phyloP scores from a whole-genome alignment of 2,329 filamentous ascomycete genomes.

The Geosmithia morbida region DNA sequence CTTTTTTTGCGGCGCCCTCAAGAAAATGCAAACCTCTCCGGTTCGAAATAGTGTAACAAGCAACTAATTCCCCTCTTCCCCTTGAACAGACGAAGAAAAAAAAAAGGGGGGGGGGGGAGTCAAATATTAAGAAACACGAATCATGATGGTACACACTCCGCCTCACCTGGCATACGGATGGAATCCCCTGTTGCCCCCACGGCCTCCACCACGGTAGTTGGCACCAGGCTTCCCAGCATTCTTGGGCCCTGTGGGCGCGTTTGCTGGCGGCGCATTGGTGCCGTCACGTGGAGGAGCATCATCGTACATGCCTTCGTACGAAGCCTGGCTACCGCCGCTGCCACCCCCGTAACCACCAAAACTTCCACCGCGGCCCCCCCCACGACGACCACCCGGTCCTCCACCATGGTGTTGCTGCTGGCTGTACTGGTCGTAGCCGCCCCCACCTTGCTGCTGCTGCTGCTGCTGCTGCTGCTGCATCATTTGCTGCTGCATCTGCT shows the following conservation, averaged over 20 bases:
- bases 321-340: constrained; percentile 44
- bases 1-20: no score
- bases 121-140: neutral
- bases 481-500: neutral
- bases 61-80: neutral
- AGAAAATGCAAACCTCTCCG: no score
- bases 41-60: neutral
- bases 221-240: constrained; percentile 85
- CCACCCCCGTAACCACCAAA: constrained; percentile 10
- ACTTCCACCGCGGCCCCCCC: constrained; percentile 15
- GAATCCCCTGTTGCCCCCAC: constrained; percentile 60
- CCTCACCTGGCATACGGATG: constrained; percentile 52
- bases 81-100: neutral
- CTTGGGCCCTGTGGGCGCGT: constrained; percentile 84
- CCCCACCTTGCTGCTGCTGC: constrained; percentile 4
- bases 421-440: constrained; percentile 18
- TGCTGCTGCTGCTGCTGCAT: constrained; percentile 3
- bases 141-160: neutral
- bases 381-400: constrained; percentile 18
- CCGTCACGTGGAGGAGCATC: constrained; percentile 76
- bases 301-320: constrained; percentile 98
- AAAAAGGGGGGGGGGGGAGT: neutral
- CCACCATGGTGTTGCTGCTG: constrained; percentile 35
- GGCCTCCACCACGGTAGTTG: constrained; percentile 83
- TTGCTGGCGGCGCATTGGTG: constrained; percentile 35